These are phyloP conservation scores for Penstemon davidsonii DNA, from an alignment of 257 asterid species.

Conservation along the genomic window DNA sequence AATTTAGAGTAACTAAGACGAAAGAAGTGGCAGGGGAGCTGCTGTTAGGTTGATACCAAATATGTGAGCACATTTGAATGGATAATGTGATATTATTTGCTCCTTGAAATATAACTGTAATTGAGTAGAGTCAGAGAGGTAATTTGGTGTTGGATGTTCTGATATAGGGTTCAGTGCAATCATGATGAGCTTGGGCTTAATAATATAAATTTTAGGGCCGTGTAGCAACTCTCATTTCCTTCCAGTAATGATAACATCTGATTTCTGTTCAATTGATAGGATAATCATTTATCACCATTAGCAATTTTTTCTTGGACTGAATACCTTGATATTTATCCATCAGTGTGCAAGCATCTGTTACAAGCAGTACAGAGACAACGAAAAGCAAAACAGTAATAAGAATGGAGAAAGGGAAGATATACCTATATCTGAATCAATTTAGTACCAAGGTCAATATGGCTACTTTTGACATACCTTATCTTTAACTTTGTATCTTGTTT, in stretches of 20 bases:
- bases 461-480: conserved; percentile 14
- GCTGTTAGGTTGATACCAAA: conserved; percentile 14
- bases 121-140: background rate
- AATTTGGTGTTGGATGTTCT: conserved; percentile 12
- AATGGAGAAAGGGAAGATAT: conserved; percentile 88
- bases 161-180: background rate
- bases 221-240: conserved; percentile 19
- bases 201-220: background rate
- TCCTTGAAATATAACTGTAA: background rate
- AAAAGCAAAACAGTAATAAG: conserved; percentile 79
- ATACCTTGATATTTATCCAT: conserved; percentile 20
- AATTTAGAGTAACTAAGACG: background rate
- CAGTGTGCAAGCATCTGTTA: conserved; percentile 98
- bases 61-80: conserved; percentile 23
- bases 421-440: conserved; percentile 67
- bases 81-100: conserved; percentile 5
- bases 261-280: background rate
- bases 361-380: conserved; percentile 70
- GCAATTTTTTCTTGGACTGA: conserved; percentile 17
- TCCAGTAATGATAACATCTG: conserved; percentile 10
- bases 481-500: conserved; percentile 20
- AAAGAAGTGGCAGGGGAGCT: background rate
- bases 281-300: conserved; percentile 19
- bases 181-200: conserved; percentile 12
- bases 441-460: conserved; percentile 55